phyloP scores from a whole-genome alignment of 805 yeast species.

The Teunomyces barrocoloradensis region DNA sequence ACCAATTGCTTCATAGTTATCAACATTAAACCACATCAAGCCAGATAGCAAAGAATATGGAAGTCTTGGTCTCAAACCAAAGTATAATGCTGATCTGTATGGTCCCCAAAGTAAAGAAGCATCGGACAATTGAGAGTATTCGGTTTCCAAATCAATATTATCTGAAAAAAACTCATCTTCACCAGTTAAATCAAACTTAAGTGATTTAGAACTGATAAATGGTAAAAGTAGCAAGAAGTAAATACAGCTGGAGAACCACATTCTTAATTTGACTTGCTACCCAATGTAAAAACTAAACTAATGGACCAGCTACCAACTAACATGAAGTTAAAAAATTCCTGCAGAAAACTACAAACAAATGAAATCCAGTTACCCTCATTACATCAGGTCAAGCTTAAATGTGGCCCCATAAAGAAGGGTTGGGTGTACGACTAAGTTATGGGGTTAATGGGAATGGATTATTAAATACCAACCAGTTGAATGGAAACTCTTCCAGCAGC shows the following conservation, averaged over 20 bases:
- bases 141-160: conserved; percentile 1
- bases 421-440: conserved; percentile 15
- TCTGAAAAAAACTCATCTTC: neutral
- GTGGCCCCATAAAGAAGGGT: conserved; percentile 18
- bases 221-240: conserved; percentile 1
- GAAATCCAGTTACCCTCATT: neutral
- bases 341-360: neutral
- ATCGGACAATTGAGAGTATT: conserved; percentile 15
- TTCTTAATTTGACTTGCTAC: neutral
- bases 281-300: too few relatives aligned
- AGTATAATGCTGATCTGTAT: conserved; percentile 79
- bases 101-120: conserved; percentile 76
- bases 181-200: conserved; percentile 21
- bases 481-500: neutral
- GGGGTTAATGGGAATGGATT: conserved; percentile 15
- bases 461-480: neutral
- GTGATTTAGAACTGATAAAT: conserved; percentile 10
- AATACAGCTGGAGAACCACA: neutral
- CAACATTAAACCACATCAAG: conserved; percentile 81
- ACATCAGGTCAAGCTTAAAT: conserved; percentile 1
- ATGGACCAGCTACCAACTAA: too few relatives aligned
- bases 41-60: conserved; percentile 79
- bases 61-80: conserved; percentile 80
- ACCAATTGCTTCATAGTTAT: conserved; percentile 51
- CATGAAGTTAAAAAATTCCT: neutral